A percentile compares a stretch with the other conserved stretches of the same genome.
Conservation (phyloP, 192 early-diverging fungal genomes). For the Kickxella alabastrina region DNA sequence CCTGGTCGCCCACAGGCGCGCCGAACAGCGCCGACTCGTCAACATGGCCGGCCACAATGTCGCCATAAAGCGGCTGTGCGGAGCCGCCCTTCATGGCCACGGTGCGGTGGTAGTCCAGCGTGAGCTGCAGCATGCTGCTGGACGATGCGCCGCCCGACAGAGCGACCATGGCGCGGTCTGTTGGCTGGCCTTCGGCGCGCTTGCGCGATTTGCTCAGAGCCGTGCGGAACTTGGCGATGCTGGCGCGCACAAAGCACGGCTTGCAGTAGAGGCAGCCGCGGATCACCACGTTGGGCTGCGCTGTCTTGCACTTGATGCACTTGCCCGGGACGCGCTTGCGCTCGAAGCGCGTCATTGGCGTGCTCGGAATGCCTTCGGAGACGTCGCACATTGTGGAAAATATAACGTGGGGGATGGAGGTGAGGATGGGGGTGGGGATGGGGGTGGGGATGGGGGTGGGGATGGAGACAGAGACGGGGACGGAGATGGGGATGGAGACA, state of each 20-base stretch:
- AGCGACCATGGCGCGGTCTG: conserved; percentile 68
- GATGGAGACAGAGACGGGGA: too few relatives aligned
- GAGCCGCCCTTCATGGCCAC: conserved; percentile 50
- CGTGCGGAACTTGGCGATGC: conserved; percentile 67
- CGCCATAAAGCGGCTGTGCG: conserved; percentile 59
- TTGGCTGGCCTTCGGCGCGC: conserved; percentile 16
- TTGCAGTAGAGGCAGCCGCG: conserved; percentile 76
- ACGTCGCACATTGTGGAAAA: conserved; percentile 13
- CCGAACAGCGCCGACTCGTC: conserved; percentile 65
- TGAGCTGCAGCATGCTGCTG: conserved; percentile 65
- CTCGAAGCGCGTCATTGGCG: not conserved
- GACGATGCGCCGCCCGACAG: conserved; percentile 85
- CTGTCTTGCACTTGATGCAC: conserved; percentile 79
- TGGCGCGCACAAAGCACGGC: conserved; percentile 70
- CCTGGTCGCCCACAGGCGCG: conserved; percentile 20
- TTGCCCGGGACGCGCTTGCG: conserved; percentile 24
- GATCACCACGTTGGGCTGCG: conserved; percentile 60
- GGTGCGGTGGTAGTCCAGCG: conserved; percentile 55
- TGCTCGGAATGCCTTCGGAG: too few relatives aligned
- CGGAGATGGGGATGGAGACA: too few relatives aligned
- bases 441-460: too few relatives aligned
- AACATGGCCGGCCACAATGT: conserved; percentile 71
- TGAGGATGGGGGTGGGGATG: too few relatives aligned
- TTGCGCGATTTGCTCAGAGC: conserved; percentile 55
- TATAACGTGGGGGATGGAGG: too few relatives aligned